Evolutionary conservation across 495 filamentous ascomycete genomes (phyloP).

Genomic region (Aspergillus campestris): DNA sequence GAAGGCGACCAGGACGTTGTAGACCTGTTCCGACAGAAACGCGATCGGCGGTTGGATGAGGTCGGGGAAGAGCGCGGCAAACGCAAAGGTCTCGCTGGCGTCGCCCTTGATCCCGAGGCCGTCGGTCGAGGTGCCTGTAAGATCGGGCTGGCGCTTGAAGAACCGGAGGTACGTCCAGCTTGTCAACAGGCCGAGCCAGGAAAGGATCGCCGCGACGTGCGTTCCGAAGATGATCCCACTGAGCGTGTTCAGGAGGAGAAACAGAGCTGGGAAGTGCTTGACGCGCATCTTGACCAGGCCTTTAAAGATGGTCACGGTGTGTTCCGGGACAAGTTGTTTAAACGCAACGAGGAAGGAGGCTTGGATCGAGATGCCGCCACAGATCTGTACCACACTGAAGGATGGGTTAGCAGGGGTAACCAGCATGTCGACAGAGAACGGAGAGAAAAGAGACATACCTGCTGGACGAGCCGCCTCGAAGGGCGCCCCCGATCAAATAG

Average conservation of each 20-base stretch:
- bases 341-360: constrained; percentile 94
- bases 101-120: constrained; percentile 60
- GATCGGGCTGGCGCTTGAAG: constrained; percentile 71
- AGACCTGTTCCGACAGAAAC: constrained; percentile 64
- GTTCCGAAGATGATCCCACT: constrained; percentile 74
- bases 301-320: constrained; percentile 90
- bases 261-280: constrained; percentile 86
- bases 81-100: constrained; percentile 90
- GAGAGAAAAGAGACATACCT: constrained; percentile 48
- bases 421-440: constrained; percentile 16
- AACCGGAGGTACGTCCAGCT: constrained; percentile 97
- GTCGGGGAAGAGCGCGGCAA: constrained; percentile 92
- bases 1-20: constrained; percentile 61
- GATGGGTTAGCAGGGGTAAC: constrained; percentile 35
- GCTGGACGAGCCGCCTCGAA: constrained; percentile 57
- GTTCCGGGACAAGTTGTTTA: constrained; percentile 94
- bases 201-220: constrained; percentile 72
- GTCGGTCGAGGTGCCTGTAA: constrained; percentile 44
- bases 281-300: constrained; percentile 85
- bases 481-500: constrained; percentile 61
- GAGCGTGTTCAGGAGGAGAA: constrained; percentile 69
- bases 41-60: constrained; percentile 69
- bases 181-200: constrained; percentile 72
- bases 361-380: constrained; percentile 81
- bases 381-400: constrained; percentile 56